A percentile compares a stretch with the other conserved stretches of the same genome.
phyloP scores from a whole-genome alignment of 108 stramenopile species.

The Parietichytrium sp. region DNA sequence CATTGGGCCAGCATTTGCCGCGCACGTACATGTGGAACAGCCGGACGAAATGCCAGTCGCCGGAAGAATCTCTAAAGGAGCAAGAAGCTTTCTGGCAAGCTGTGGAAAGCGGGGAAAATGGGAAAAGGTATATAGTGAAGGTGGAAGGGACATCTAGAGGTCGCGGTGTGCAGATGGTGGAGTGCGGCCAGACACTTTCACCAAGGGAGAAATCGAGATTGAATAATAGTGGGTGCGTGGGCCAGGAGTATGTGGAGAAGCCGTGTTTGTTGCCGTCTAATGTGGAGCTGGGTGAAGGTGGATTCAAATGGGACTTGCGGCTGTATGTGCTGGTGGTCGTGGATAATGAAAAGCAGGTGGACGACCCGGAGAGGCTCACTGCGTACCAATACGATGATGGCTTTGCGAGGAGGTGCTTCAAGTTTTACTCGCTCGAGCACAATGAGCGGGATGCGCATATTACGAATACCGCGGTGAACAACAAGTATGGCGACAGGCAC shows the following conservation, averaged over 20 bases:
- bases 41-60: background rate
- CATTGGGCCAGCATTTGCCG: background rate
- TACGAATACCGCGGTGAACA: slow-evolving; percentile 14
- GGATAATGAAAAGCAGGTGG: background rate
- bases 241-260: background rate
- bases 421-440: background rate
- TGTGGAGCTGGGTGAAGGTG: no score
- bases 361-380: no score
- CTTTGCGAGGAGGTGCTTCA: slow-evolving; percentile 21
- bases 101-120: background rate
- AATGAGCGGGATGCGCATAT: slow-evolving; percentile 6
- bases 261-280: slow-evolving; percentile 19
- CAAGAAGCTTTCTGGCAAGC: background rate
- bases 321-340: background rate
- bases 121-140: background rate
- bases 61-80: background rate
- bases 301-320: slow-evolving; percentile 22
- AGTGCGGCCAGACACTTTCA: background rate
- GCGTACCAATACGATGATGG: slow-evolving; percentile 26
- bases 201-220: background rate
- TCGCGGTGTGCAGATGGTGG: slow-evolving; percentile 10
- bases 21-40: slow-evolving; percentile 2
- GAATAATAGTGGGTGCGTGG: background rate
- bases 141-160: slow-evolving; percentile 1
- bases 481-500: background rate